Conservation (phyloP, 78 protist genomes). For the Dictyostelium brefeldianum region DNA sequence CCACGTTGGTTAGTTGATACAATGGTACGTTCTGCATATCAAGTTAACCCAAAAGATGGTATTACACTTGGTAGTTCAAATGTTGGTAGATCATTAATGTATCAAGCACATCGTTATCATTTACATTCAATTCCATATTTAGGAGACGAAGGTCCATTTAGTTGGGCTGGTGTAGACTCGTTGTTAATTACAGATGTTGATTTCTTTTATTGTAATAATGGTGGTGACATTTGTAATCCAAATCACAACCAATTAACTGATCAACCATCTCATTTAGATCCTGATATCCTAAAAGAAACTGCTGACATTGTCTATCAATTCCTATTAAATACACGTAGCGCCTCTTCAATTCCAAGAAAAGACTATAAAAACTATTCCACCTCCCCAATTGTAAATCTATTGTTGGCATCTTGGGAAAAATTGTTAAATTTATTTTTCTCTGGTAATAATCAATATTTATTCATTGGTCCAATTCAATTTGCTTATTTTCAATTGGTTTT, state of each 20-base stretch:
- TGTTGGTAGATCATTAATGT: slow-evolving; percentile 25
- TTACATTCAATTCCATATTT: slow-evolving; percentile 10
- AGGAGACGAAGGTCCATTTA: slow-evolving; percentile 68
- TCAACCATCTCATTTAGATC: slow-evolving; percentile 41
- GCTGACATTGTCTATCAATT: background rate
- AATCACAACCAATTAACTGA: slow-evolving; percentile 28
- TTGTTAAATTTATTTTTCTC: slow-evolving; percentile 14
- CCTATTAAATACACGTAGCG: background rate
- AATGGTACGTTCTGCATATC: slow-evolving; percentile 7
- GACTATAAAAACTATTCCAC: background rate
- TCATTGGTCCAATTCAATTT: slow-evolving; percentile 44
- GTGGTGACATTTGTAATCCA: slow-evolving; percentile 3
- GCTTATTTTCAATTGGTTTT: slow-evolving; percentile 49
- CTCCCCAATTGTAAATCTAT: slow-evolving; percentile 23
- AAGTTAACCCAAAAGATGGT: background rate
- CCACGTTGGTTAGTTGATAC: slow-evolving; percentile 50
- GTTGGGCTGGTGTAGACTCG: slow-evolving; percentile 50
- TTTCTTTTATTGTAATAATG: slow-evolving; percentile 6
- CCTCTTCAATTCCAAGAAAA: slow-evolving; percentile 2
- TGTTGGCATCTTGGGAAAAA: background rate
- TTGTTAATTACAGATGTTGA: slow-evolving; percentile 45
- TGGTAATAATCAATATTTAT: slow-evolving; percentile 47
- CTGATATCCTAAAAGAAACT: background rate
- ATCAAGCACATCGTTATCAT: slow-evolving; percentile 70
- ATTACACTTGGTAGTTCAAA: slow-evolving; percentile 28